Percentiles rank a stretch among this genome's conserved stretches.
phyloP scores from a whole-genome alignment of 306 rosid species.

The Begonia loranthoides region DNA sequence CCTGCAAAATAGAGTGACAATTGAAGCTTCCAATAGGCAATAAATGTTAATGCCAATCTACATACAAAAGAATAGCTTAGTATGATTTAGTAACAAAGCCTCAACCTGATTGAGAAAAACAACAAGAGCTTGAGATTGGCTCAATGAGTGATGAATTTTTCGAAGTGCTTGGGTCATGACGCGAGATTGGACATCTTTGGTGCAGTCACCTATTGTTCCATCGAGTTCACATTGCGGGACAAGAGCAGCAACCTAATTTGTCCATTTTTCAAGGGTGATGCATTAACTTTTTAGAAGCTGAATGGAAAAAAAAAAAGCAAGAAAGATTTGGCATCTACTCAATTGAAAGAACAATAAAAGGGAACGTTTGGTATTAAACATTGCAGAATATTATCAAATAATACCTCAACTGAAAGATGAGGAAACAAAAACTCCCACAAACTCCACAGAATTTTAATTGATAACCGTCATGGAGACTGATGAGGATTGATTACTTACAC shows the following conservation, averaged over 20 bases:
- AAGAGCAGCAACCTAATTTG: conserved; percentile 80
- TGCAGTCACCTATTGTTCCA: conserved; percentile 24
- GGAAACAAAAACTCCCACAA: no score
- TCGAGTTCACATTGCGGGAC: conserved; percentile 68
- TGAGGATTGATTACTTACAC: conserved; percentile 37
- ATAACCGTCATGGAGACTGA: background rate
- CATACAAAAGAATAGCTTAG: background rate
- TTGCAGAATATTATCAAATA: no score
- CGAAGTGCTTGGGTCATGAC: conserved; percentile 67
- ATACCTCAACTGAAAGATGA: no score
- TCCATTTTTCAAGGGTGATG: background rate
- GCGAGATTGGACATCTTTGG: conserved; percentile 32
- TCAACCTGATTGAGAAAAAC: conserved; percentile 71
- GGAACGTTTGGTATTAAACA: no score
- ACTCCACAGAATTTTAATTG: no score
- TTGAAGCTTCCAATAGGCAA: no score
- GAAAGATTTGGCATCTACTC: no score
- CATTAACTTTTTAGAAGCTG: background rate
- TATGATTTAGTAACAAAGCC: conserved; percentile 6
- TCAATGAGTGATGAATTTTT: conserved; percentile 57
- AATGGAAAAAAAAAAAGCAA: background rate
- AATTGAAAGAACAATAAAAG: no score
- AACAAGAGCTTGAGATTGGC: conserved; percentile 45
- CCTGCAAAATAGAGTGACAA: conserved; percentile 16
- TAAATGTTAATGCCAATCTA: no score